Conservation (phyloP, 345 rosid genomes). For the Pugionium dolabratum region DNA sequence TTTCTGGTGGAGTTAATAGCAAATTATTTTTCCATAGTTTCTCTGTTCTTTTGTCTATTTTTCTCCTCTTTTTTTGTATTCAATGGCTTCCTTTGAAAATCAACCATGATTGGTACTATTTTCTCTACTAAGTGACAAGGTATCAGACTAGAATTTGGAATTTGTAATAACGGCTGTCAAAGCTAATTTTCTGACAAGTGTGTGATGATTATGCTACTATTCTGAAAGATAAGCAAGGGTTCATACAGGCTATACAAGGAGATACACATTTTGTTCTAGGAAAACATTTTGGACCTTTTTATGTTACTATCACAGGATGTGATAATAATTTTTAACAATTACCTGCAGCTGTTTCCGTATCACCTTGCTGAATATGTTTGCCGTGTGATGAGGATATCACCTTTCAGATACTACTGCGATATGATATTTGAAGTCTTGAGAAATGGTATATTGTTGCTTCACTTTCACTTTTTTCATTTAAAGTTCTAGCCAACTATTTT, state of each 20-base stretch:
- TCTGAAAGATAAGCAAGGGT: constrained; percentile 9
- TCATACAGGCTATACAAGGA: background rate
- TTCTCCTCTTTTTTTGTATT: background rate
- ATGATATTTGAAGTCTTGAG: constrained; percentile 97
- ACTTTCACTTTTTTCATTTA: constrained; percentile 1
- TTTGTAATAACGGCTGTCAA: background rate
- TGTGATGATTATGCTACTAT: constrained; percentile 5
- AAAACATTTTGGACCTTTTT: background rate
- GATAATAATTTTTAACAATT: constrained; percentile 32
- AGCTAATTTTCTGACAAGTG: constrained; percentile 8
- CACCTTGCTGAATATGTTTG: constrained; percentile 96
- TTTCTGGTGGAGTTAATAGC: constrained; percentile 7
- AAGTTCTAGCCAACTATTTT: constrained; percentile 26
- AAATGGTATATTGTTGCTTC: constrained; percentile 59
- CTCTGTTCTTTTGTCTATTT: background rate
- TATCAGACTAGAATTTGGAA: constrained; percentile 9
- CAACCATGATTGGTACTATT: background rate
- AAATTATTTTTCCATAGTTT: constrained; percentile 1
- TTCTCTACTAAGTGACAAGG: background rate
- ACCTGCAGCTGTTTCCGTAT: constrained; percentile 90
- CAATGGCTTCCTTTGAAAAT: constrained; percentile 5
- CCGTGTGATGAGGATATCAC: constrained; percentile 95
- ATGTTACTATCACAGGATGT: constrained; percentile 18
- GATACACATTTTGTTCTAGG: constrained; percentile 9
- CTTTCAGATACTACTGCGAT: constrained; percentile 98